Base-by-base conservation (phyloP, 2,329 filamentous ascomycete genomes). In the Hortaea werneckii region DNA sequence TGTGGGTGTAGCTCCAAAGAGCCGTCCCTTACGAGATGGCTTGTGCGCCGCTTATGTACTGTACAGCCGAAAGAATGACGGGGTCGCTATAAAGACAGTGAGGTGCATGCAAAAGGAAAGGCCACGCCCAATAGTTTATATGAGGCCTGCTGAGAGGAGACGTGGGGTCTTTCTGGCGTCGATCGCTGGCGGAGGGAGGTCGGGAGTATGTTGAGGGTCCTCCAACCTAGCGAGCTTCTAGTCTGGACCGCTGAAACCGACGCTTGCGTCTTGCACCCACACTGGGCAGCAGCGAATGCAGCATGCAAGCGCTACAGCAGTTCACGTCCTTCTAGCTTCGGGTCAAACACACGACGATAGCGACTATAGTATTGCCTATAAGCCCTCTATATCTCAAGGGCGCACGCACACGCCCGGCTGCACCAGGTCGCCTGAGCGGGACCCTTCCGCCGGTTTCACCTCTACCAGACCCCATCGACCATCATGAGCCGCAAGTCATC, bases 31-130 rank as follows among this genome's bases (percentile, higher is more conserved):
- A 20, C 20, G 32, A n/a, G n/a, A 35, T 35, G 9, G 9, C 8
- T n/a, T 35, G 32, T 35, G 32, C 32, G 32, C 32, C 32, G 32
- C 32, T n/a, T 35, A n/a, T 35, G 32, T 37, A 35, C 27, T 43
- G 41, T 37, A 35, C 29, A 27, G 12, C 5, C 10, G 42, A 30
- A 44, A 29, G 34, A 44, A 44, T 38, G 42, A 29, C 11, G 20
- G 7, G 29, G 28, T 35, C 5, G 29, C 43, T 10, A 37, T 45
- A 45, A 45, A 40, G 43, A 45, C 43, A 45, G 43, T 45, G 29
- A 7, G 11, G 32, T 35, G 11, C 7, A 26, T 13, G 13, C 10
- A 40, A 9, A 9, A 9, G 32, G n/a, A n/a, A 35, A 35, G n/a
- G 32, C 32, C 32, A 35, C 9, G 32, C 32, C 32, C n/a, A 35